These are phyloP conservation scores for Zygoascus sp. DNA, from an alignment of 1,139 yeast genomes.

Conservation along the genomic window DNA sequence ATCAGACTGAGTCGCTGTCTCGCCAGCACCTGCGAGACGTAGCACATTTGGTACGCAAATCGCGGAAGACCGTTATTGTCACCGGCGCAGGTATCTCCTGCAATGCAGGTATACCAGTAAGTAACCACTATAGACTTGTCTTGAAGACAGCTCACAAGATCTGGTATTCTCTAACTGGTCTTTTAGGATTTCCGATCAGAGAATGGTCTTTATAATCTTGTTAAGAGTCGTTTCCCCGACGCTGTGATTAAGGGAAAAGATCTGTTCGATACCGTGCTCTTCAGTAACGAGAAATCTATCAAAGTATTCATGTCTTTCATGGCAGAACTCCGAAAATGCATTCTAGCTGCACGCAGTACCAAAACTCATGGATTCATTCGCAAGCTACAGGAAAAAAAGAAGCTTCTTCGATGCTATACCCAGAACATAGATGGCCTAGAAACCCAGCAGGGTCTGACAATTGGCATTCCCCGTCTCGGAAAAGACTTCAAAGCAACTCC, in stretches of 20 bases:
- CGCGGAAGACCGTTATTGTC: constrained; percentile 35
- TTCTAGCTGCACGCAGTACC: constrained; percentile 69
- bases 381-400: constrained; percentile 57
- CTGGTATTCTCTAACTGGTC: no score
- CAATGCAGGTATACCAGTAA: constrained; percentile 83
- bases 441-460: constrained; percentile 34
- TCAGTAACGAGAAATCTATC: constrained; percentile 61
- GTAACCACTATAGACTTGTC: constrained; percentile 14
- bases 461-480: constrained; percentile 23
- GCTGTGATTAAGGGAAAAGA: constrained; percentile 77
- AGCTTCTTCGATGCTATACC: constrained; percentile 76
- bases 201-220: constrained; percentile 76
- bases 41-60: constrained; percentile 24
- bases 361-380: constrained; percentile 76
- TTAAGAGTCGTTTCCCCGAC: constrained; percentile 58
- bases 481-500: constrained; percentile 40
- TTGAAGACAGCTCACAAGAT: neutral
- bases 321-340: constrained; percentile 63
- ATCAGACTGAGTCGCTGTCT: neutral
- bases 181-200: constrained; percentile 77
- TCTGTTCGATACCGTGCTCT: constrained; percentile 78
- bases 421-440: constrained; percentile 75
- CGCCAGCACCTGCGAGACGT: neutral
- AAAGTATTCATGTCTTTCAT: constrained; percentile 74
- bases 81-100: constrained; percentile 97